Evolutionary conservation across 257 asterid genomes (phyloP).

Genomic region (Rauvolfia tetraphylla): DNA sequence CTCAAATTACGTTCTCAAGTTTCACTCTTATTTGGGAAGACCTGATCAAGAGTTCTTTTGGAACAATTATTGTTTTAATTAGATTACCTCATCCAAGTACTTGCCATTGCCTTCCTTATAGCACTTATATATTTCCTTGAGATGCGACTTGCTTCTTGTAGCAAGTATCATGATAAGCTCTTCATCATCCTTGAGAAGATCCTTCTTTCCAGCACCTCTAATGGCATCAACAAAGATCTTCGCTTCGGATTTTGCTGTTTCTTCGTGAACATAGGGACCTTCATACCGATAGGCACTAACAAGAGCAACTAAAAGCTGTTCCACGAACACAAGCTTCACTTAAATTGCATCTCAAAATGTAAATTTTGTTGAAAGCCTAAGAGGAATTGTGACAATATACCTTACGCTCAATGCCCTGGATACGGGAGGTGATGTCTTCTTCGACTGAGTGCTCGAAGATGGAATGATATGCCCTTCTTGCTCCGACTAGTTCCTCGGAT

Average conservation of each 20-base stretch:
- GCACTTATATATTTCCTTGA: conserved; percentile 44
- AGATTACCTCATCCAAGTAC: conserved; percentile 59
- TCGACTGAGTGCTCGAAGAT: conserved; percentile 68
- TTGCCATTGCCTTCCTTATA: conserved; percentile 61
- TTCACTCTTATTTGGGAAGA: too few species aligned
- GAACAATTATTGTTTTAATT: too few species aligned
- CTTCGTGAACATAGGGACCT: conserved; percentile 55
- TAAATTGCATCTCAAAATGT: neutral
- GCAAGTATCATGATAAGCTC: conserved; percentile 58
- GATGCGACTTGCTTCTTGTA: conserved; percentile 73
- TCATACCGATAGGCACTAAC: conserved; percentile 76
- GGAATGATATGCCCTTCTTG: conserved; percentile 82
- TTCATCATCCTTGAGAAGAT: conserved; percentile 39
- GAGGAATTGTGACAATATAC: conserved; percentile 16
- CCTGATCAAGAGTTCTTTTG: too few species aligned
- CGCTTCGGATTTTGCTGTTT: conserved; percentile 68
- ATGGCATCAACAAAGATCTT: conserved; percentile 39
- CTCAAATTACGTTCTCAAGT: too few species aligned
- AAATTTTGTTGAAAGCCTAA: too few species aligned
- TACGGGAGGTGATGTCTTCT: conserved; percentile 61
- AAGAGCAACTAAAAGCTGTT: conserved; percentile 71
- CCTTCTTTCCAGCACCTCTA: conserved; percentile 24
- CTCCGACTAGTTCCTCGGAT: conserved; percentile 67
- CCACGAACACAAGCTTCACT: neutral
- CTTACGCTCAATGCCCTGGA: conserved; percentile 45